Base-by-base conservation (phyloP, 495 filamentous ascomycete genomes). In the Aspergillus affinis region DNA sequence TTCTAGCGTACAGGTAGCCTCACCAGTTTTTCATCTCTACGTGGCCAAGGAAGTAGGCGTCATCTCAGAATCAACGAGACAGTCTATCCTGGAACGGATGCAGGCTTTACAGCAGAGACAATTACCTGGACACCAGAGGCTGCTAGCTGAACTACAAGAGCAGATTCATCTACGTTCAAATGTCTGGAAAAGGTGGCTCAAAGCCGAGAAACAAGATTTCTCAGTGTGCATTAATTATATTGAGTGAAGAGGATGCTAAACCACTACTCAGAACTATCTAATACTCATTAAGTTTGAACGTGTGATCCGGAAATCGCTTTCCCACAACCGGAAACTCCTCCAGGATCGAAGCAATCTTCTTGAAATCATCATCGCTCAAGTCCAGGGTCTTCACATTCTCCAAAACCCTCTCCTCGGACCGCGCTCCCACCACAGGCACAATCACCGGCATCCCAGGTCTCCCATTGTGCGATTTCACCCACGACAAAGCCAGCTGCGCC, bases 371-470 rank as follows among this genome's bases (percentile, higher is more conserved):
- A 13, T 77, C 70, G 4, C 69, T 75, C 47, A 86, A 61, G 0
- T 77, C 68, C 0, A 86, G 71, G n/a, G 69, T 46, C 15, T 62
- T 70, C 3, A 66, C 53, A 67, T 87, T 88, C 85, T 83, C 19
- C 59, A 47, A 2, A 23, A 86, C 75, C 12, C 81, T 72, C 5
- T 57, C 71, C 8, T 61, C 73, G 0, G 72, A 78, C 36, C 82
- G 85, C n/a, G 88, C 81, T 4, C 90, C 90, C 0, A 88, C 88
- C 57, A 94, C 89, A 3, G 90, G 90, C 41, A 93, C 83, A 65
- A 92, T 84, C 6, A 75, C 69, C 7, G 83, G 81, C 63, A 82
- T 77, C 4, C 84, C 85, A 32, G 81, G 68, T 52, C 75, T 72
- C 30, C 74, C 70, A 48, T 81, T 77, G 53, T 84, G 71, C 1